Percentiles rank a stretch among this genome's conserved stretches.
Evolutionary conservation across 2,329 filamentous ascomycete genomes (phyloP).

Genomic region (Colletotrichum sublineola): DNA sequence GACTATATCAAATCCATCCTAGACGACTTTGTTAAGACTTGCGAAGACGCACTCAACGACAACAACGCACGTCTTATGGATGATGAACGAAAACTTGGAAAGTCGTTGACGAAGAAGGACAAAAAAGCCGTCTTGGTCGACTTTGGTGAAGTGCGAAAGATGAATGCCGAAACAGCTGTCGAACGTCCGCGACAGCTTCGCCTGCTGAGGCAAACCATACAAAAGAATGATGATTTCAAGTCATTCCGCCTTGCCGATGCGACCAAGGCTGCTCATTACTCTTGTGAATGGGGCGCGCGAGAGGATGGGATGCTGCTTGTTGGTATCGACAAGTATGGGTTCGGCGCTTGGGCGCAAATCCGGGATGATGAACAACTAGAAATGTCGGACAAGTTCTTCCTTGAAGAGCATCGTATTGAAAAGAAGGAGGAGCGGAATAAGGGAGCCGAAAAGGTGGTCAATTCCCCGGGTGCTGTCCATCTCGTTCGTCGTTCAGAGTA

Average conservation of each 20-base stretch:
- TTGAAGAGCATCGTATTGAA: slow-evolving; percentile 98
- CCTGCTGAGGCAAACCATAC: slow-evolving; percentile 81
- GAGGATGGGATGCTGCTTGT: slow-evolving; percentile 98
- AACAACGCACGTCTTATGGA: slow-evolving; percentile 81
- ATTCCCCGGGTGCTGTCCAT: slow-evolving; percentile 97
- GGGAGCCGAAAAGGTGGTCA: slow-evolving; percentile 82
- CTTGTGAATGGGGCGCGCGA: slow-evolving; percentile 89
- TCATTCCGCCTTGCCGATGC: slow-evolving; percentile 92
- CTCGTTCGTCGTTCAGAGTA: slow-evolving; percentile 96
- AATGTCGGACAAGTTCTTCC: slow-evolving; percentile 90
- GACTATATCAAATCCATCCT: slow-evolving; percentile 84
- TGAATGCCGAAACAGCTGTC: slow-evolving; percentile 95
- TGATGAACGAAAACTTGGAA: slow-evolving; percentile 85
- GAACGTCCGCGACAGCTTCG: slow-evolving; percentile 92
- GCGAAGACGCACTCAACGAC: slow-evolving; percentile 70
- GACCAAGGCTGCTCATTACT: slow-evolving; percentile 91
- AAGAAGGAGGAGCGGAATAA: slow-evolving; percentile 94
- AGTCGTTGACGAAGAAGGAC: slow-evolving; percentile 93
- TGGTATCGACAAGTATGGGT: slow-evolving; percentile 92
- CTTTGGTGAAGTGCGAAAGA: slow-evolving; percentile 90
- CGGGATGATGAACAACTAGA: slow-evolving; percentile 90
- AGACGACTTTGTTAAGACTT: slow-evolving; percentile 75
- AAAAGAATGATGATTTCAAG: slow-evolving; percentile 75
- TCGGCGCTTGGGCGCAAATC: slow-evolving; percentile 95
- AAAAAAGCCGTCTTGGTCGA: slow-evolving; percentile 97